A percentile compares a stretch with the other conserved stretches of the same genome.
Evolutionary conservation across 345 rosid genomes (phyloP).

Genomic region (Streptanthus diversifolius): DNA sequence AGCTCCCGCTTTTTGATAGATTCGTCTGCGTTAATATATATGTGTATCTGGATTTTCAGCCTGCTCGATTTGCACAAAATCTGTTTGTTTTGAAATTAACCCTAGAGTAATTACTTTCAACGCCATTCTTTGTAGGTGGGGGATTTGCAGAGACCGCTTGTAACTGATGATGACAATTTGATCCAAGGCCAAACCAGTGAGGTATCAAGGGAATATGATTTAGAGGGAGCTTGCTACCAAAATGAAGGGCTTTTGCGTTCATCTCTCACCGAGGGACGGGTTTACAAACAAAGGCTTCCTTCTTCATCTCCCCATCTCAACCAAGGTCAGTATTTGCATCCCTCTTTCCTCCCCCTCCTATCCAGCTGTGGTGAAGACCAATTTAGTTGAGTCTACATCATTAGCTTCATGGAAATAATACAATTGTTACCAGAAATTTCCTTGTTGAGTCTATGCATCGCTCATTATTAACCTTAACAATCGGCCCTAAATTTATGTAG

Average conservation of each 20-base stretch:
- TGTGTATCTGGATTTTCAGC: neutral
- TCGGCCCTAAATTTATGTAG: constrained; percentile 37
- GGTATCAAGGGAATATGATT: constrained; percentile 51
- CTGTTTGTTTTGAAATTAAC: no score
- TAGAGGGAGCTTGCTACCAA: constrained; percentile 66
- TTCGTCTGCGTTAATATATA: neutral
- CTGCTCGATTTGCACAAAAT: neutral
- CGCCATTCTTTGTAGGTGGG: constrained; percentile 47
- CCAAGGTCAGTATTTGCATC: constrained; percentile 39
- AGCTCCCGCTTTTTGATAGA: neutral
- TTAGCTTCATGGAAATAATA: neutral
- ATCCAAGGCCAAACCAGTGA: constrained; percentile 51
- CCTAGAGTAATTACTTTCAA: no score
- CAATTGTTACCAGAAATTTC: neutral
- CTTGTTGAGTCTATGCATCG: constrained; percentile 7
- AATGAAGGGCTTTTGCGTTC: constrained; percentile 54
- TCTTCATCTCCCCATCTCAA: constrained; percentile 43
- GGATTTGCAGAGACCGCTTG: constrained; percentile 74
- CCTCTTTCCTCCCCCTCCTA: neutral
- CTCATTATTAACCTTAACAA: neutral
- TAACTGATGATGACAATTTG: constrained; percentile 46
- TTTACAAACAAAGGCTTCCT: constrained; percentile 64
- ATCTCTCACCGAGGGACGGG: constrained; percentile 51
- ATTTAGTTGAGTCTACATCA: neutral
- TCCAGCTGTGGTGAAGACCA: no score